Percentiles rank a stretch among this genome's conserved stretches.
Evolutionary conservation across 306 rosid genomes (phyloP).

Genomic region (Cicer chorassanicum): DNA sequence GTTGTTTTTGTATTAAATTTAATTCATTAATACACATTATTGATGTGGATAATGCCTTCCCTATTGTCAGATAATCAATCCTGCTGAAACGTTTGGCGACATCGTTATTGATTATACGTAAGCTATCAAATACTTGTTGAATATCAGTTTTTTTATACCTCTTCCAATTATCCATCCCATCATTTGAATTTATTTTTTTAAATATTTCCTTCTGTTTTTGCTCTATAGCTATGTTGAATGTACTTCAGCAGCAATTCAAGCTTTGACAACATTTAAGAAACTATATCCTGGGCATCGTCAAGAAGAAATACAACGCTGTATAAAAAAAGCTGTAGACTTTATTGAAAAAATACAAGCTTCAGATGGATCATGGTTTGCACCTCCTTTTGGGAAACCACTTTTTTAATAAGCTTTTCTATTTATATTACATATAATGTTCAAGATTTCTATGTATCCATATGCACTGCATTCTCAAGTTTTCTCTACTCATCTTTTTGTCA

Average conservation of each 20-base stretch:
- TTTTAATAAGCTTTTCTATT: conserved; percentile 26
- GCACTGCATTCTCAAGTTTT: conserved; percentile 33
- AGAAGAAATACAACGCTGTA: conserved; percentile 67
- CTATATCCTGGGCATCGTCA: conserved; percentile 69
- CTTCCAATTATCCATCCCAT: conserved; percentile 5
- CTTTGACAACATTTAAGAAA: conserved; percentile 62
- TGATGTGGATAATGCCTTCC: conserved; percentile 36
- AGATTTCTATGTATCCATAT: conserved; percentile 26
- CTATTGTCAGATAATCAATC: conserved; percentile 77
- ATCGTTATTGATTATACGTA: conserved; percentile 95
- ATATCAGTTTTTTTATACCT: conserved; percentile 25
- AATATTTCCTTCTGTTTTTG: conserved; percentile 33
- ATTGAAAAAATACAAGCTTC: conserved; percentile 67
- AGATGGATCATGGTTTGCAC: conserved; percentile 88
- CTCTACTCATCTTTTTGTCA: conserved; percentile 7
- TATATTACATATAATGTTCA: conserved; percentile 23
- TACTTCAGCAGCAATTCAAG: conserved; percentile 90
- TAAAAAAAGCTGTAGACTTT: conserved; percentile 59
- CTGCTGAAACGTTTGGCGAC: conserved; percentile 97
- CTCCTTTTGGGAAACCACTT: conserved; percentile 33
- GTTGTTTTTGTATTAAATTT: conserved; percentile 18
- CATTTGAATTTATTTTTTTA: neutral
- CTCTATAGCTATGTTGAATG: conserved; percentile 80
- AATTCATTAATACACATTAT: conserved; percentile 10
- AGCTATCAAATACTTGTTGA: conserved; percentile 53